phyloP scores from a whole-genome alignment of 2,329 filamentous ascomycete genomes.

The Arthrobotrys megalospora region DNA sequence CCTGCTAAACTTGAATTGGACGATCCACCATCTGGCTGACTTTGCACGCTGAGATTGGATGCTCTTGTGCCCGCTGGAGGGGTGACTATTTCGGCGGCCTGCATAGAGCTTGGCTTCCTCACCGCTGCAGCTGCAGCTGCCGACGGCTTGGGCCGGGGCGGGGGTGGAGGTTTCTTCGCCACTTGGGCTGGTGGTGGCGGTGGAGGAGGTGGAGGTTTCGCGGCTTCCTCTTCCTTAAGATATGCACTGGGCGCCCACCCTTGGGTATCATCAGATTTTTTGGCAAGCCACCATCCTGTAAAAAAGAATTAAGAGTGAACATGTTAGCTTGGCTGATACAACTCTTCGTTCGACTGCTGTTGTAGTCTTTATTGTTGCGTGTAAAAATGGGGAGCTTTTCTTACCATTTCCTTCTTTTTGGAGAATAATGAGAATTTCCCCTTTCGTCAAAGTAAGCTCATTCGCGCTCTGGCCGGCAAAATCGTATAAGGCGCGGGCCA shows the following conservation, averaged over 20 bases:
- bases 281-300: slow-evolving; percentile 95
- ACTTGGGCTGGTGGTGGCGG: slow-evolving; percentile 75
- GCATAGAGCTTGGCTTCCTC: slow-evolving; percentile 74
- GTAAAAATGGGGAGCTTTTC: slow-evolving; percentile 65
- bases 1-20: slow-evolving; percentile 78
- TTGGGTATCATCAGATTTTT: slow-evolving; percentile 77
- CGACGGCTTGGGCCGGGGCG: slow-evolving; percentile 80
- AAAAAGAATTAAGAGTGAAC: slow-evolving; percentile 62
- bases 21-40: slow-evolving; percentile 69
- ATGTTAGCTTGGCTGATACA: slow-evolving; percentile 64
- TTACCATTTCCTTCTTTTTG: slow-evolving; percentile 95
- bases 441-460: slow-evolving; percentile 84
- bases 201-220: slow-evolving; percentile 74
- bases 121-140: slow-evolving; percentile 68
- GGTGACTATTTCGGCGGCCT: slow-evolving; percentile 71
- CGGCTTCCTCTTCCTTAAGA: slow-evolving; percentile 81
- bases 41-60: slow-evolving; percentile 66
- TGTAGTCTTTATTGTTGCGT: neutral
- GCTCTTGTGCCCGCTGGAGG: slow-evolving; percentile 71
- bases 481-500: slow-evolving; percentile 92
- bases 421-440: slow-evolving; percentile 88
- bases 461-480: slow-evolving; percentile 85
- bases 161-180: slow-evolving; percentile 81
- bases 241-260: slow-evolving; percentile 96
- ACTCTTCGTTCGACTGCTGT: slow-evolving; percentile 1